These are phyloP conservation scores for Phaeotremella skinneri DNA, from an alignment of 768 basidiomycete genomes.

Conservation along the genomic window DNA sequence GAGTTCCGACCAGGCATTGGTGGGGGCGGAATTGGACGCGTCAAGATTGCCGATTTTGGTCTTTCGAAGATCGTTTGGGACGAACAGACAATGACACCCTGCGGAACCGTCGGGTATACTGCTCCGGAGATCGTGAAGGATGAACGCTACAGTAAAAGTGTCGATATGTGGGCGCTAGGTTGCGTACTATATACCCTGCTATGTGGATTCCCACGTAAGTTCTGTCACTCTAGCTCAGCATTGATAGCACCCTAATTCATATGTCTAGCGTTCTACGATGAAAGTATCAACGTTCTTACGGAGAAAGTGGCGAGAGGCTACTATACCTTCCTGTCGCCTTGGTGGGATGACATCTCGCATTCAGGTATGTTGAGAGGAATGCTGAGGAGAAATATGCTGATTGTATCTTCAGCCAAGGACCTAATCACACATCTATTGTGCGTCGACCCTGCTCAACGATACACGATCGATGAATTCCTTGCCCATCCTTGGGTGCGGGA, in stretches of 20 bases:
- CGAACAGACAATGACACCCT: conserved; percentile 98
- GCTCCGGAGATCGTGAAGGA: conserved; percentile 99
- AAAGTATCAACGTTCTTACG: conserved; percentile 94
- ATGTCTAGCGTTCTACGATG: conserved; percentile 91
- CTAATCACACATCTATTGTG: conserved; percentile 91
- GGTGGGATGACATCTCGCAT: conserved; percentile 95
- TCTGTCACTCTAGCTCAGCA: too few relatives aligned
- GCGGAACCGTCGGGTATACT: conserved; percentile 99
- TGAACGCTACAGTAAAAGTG: conserved; percentile 65
- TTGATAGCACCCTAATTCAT: too few relatives aligned
- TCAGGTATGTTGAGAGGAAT: conserved; percentile 59
- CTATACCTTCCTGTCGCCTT: conserved; percentile 97
- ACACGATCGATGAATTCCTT: conserved; percentile 97
- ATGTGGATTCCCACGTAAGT: conserved; percentile 71
- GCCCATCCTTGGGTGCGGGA: conserved; percentile 89
- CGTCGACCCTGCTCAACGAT: conserved; percentile 90
- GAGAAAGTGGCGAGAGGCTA: conserved; percentile 97
- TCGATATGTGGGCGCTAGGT: conserved; percentile 99
- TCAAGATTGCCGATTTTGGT: conserved; percentile 99
- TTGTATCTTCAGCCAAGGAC: conserved; percentile 72
- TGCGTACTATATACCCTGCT: conserved; percentile 98
- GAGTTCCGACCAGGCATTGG: conserved; percentile 89
- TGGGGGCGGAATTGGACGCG: conserved; percentile 93
- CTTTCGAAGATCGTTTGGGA: conserved; percentile 98
- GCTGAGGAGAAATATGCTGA: neutral